phyloP scores from a whole-genome alignment of 768 basidiomycete genomes.

The Pisolithus tinctorius region DNA sequence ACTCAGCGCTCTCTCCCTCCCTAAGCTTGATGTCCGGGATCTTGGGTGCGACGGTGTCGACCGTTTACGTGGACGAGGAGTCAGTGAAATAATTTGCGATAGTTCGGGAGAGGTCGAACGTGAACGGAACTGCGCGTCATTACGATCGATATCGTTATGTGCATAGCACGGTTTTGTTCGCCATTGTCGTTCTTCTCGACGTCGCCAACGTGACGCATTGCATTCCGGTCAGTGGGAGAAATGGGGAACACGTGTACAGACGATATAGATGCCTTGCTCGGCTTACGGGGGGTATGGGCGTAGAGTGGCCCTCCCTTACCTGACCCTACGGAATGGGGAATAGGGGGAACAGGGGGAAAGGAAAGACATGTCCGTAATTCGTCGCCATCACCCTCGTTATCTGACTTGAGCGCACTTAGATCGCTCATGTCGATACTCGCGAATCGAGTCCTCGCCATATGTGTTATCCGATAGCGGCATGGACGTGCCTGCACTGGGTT shows the following conservation, averaged over 20 bases:
- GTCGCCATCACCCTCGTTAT: slow-evolving; percentile 19
- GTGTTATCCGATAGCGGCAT: neutral
- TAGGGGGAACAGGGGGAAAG: slow-evolving; percentile 16
- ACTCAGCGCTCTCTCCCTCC: slow-evolving; percentile 13
- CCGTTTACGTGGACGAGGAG: slow-evolving; percentile 29
- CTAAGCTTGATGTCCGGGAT: slow-evolving; percentile 17
- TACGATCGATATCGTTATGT: neutral
- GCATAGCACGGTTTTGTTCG: neutral
- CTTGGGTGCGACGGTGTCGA: slow-evolving; percentile 11
- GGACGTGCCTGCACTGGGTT: neutral
- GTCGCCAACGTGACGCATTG: neutral
- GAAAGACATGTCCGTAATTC: slow-evolving; percentile 21
- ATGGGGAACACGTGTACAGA: slow-evolving; percentile 8
- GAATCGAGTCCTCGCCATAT: slow-evolving; percentile 19
- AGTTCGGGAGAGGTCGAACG: slow-evolving; percentile 34
- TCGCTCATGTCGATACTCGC: slow-evolving; percentile 27
- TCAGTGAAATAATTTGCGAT: slow-evolving; percentile 31
- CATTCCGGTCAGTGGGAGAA: neutral
- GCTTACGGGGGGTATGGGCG: slow-evolving; percentile 20
- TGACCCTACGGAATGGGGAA: neutral
- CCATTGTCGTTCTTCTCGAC: neutral
- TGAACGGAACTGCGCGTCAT: slow-evolving; percentile 2
- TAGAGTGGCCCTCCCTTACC: slow-evolving; percentile 7
- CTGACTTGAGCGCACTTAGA: slow-evolving; percentile 22
- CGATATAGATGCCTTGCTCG: slow-evolving; percentile 10